Base-by-base conservation (phyloP, 2,329 filamentous ascomycete genomes). In the Aspergillus pseudoterreus region DNA sequence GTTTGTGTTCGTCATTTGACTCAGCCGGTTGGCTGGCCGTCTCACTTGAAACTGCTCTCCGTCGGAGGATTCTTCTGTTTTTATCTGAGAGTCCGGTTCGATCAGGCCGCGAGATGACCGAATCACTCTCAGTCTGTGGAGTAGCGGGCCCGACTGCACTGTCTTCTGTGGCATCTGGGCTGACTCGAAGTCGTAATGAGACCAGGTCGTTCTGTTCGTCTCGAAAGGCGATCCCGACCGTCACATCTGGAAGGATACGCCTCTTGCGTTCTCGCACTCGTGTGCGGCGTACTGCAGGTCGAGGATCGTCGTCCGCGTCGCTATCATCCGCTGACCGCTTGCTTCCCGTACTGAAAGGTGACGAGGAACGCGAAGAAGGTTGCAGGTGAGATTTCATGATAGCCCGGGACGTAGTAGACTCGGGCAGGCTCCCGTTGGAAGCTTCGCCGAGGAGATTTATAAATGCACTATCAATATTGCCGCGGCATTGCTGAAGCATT, bases 401-500 rank as follows among this genome's bases (percentile, higher is more conserved):
- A 14, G 64, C 56, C 22, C 56, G 53, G 11, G 59, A 62, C 24
- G 54, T 47, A 2, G 55, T 44, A 22, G 62, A 56, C 43, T 65
- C 63, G 4, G 60, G 57, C 21, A 56, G 50, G 30, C 56, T 51
- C 2, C 55, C 52, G n/a, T 60, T 60, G 21, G 49, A 45, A 33
- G 78, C 74, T 3, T 72, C 71, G 35, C 79, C 80, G 2, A 82
- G 63, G 15, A 84, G 64, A 43, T 74, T 77, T 11, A 73, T 73
- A 39, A 83, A 80, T 6, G 80, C 78, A 24, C 71, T 65, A 57
- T 82, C 73, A 42, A 84, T 73, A 57, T 81, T 76, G 39, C 81
- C 80, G 45, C 76, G 78, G 50, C 74, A 76, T 56, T 77, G 74
- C 58, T 79, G 73, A 30, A 84, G 70, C 53, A 77, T 74, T 56